A percentile compares a stretch with the other conserved stretches of the same genome.
Conservation (phyloP, 495 filamentous ascomycete genomes). For the Viridothelium virens region DNA sequence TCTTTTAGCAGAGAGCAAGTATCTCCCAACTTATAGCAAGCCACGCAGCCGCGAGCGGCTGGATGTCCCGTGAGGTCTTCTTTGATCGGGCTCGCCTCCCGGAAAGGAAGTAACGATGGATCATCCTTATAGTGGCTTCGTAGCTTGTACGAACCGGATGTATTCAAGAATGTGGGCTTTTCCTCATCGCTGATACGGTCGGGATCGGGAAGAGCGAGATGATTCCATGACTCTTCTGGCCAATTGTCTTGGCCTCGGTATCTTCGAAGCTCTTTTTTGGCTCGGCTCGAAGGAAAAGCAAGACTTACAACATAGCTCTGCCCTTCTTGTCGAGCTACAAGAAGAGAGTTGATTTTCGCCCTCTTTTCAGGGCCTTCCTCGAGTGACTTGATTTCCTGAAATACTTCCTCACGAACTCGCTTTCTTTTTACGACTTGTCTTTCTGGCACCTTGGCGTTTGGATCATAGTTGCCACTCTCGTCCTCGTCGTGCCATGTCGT, state of each 20-base stretch:
- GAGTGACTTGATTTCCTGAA: slow-evolving; percentile 1
- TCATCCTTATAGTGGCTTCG: slow-evolving; percentile 3
- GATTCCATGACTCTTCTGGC: slow-evolving; percentile 9
- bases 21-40: slow-evolving; percentile 20
- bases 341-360: background rate
- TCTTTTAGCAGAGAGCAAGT: slow-evolving; percentile 26
- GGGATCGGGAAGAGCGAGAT: background rate
- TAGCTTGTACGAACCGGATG: background rate
- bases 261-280: background rate
- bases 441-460: background rate
- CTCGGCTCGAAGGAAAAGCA: slow-evolving; percentile 8
- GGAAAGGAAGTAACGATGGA: background rate
- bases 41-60: slow-evolving; percentile 24
- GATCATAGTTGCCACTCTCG: slow-evolving; percentile 26
- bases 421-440: slow-evolving; percentile 13
- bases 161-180: background rate
- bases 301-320: slow-evolving; percentile 7
- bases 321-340: background rate
- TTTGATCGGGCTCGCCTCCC: background rate
- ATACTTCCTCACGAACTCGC: slow-evolving; percentile 2
- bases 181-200: background rate
- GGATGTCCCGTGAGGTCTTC: slow-evolving; percentile 25
- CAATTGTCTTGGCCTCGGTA: slow-evolving; percentile 13
- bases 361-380: background rate
- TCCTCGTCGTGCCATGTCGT: slow-evolving; percentile 26